Base-by-base conservation (phyloP, 306 rosid genomes). In the Quercus dentata region DNA sequence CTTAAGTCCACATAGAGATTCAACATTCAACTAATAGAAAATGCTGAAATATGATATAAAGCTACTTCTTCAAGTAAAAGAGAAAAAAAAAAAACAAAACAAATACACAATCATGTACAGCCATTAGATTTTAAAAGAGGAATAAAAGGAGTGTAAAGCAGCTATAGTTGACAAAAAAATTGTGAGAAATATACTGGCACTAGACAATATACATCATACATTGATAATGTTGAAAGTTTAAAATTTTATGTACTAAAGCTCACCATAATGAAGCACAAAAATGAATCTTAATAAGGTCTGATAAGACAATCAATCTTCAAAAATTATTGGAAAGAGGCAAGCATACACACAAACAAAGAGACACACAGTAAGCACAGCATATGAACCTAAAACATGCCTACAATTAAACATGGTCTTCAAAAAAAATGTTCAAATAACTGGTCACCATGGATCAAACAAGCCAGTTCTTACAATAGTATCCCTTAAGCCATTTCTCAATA, bases 1-100 rank as follows among this genome's bases (percentile, higher is more conserved):
- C 97, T 92, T 61, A 65, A 83, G 76, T 46, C 71, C 44, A 52
- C 20, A 71, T 65, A 35, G 30, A 74, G 55, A 74, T 69, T 73
- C 33, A 74, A 18, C 76, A 74, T 72, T 81, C 59, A 73, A 67
- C 20, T 30, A 7, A 58, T 41, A 64, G 56, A 27, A 67, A 33
- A 35, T 65, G 25, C 3, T 33, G 8, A 64, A 31, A 65, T 17
- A 65, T 18, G 71, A n/a, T 33, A 30, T 31, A 17, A 31, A 13
- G 49, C 44, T 65, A 65, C 25, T 65, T 65, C 71, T 30, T 1
- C 6, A 30, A 61, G 18, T 41, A 41, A 41, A 41, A 41, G 46
- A 41, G 3, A 41, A 38, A 7, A 1, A 27, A 27, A 27, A 27
- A 8, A 41, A 41, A 61, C 25, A 11, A 61, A 61, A 25, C 68